phyloP scores from a whole-genome alignment of 2,329 filamentous ascomycete species.

The Sporothrix dimorphospora region DNA sequence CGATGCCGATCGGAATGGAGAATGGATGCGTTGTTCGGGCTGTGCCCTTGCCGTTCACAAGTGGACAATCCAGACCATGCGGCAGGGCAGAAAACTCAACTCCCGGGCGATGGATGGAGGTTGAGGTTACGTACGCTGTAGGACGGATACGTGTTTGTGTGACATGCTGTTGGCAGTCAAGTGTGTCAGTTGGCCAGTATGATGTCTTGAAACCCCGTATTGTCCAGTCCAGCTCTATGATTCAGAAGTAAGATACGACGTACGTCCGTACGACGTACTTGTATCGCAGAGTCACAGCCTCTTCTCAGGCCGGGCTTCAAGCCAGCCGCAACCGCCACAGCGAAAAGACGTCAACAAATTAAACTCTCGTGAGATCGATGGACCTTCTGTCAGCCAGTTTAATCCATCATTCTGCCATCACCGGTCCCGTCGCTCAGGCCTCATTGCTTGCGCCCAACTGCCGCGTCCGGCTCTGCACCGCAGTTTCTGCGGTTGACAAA shows the following conservation, averaged over 20 bases:
- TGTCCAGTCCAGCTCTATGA: not conserved
- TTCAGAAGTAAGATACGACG: too few species aligned
- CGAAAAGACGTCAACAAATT: not conserved
- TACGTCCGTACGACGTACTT: too few species aligned
- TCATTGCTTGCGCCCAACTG: not conserved
- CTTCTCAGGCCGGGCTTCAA: too few species aligned
- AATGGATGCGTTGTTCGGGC: not conserved
- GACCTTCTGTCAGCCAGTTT: not conserved
- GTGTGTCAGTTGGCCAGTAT: not conserved
- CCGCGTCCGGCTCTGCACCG: not conserved
- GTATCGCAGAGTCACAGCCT: too few species aligned
- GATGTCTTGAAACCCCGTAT: not conserved
- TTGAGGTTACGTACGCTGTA: too few species aligned
- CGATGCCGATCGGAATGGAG: conserved; percentile 16
- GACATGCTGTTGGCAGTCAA: not conserved
- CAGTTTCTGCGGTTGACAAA: too few species aligned
- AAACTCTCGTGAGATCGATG: not conserved
- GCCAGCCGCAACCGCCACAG: not conserved
- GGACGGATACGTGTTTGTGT: not conserved
- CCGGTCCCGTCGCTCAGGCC: not conserved
- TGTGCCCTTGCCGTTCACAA: conserved; percentile 1
- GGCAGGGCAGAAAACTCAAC: not conserved
- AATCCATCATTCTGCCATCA: not conserved
- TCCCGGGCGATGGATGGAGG: too few species aligned
- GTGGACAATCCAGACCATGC: not conserved